These are phyloP conservation scores for Basipetospora chlamydospora DNA, from an alignment of 2,329 filamentous ascomycete species.

Conservation along the genomic window DNA sequence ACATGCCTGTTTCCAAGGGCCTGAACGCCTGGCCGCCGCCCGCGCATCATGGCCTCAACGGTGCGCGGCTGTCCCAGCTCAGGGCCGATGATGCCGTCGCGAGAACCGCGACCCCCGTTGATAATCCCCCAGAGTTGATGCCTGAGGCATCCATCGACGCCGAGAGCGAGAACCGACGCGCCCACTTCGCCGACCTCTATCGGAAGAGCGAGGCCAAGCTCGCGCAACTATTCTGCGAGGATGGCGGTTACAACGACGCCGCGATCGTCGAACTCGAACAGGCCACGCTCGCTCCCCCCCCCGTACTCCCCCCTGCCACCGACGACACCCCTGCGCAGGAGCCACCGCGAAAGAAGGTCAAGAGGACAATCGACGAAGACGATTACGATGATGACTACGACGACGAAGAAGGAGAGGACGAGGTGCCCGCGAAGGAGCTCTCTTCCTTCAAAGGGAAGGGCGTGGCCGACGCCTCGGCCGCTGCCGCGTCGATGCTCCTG, in stretches of 20 bases:
- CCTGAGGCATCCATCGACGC: constrained; percentile 45
- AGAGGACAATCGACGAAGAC: constrained; percentile 67
- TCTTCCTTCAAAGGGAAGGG: constrained; percentile 34
- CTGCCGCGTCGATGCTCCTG: constrained; percentile 42
- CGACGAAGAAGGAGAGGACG: constrained; percentile 52
- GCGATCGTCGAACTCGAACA: constrained; percentile 39
- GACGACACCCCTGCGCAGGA: constrained; percentile 44
- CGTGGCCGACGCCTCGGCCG: constrained; percentile 24
- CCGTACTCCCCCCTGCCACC: constrained; percentile 36
- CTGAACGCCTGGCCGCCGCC: constrained; percentile 51
- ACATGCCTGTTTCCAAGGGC: constrained; percentile 54
- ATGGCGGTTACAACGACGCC: constrained; percentile 35
- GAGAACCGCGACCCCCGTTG: constrained; percentile 35
- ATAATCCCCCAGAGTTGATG: constrained; percentile 34
- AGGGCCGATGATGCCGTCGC: constrained; percentile 45
- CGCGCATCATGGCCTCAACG: constrained; percentile 31
- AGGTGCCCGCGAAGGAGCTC: constrained; percentile 26
- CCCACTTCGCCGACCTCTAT: constrained; percentile 65
- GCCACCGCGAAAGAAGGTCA: constrained; percentile 57
- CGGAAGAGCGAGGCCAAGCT: constrained; percentile 64
- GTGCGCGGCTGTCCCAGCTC: constrained; percentile 32
- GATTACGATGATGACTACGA: constrained; percentile 80
- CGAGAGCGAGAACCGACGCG: constrained; percentile 56
- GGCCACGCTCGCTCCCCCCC: constrained; percentile 18
- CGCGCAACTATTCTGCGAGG: constrained; percentile 53